Conservation (phyloP, 2,329 filamentous ascomycete species). For the Pestalotiopsis sp. region DNA sequence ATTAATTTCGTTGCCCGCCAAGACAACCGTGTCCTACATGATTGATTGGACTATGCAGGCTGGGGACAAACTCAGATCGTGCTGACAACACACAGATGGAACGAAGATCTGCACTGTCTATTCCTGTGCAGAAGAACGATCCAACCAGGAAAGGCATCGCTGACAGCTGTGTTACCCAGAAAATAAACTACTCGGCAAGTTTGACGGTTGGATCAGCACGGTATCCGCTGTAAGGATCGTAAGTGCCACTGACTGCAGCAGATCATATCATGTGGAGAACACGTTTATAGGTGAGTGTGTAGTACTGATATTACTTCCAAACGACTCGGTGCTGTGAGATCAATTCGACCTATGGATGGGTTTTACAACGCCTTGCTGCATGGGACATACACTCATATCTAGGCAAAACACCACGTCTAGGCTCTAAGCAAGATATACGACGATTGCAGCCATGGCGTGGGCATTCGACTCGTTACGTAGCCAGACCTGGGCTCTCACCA, state of each 20-base stretch:
- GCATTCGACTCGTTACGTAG: conserved; percentile 17
- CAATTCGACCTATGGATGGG: neutral
- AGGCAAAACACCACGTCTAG: neutral
- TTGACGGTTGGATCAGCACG: neutral
- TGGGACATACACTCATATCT: neutral
- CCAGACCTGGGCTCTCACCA: conserved; percentile 28
- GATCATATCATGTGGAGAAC: neutral
- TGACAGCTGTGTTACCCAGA: neutral
- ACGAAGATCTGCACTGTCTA: neutral
- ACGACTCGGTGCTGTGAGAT: neutral
- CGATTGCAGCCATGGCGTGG: neutral
- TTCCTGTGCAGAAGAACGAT: neutral
- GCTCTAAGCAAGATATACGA: neutral
- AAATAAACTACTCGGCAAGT: neutral
- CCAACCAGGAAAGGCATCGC: neutral
- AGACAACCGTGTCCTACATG: neutral
- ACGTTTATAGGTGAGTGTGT: neutral
- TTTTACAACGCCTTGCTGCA: neutral
- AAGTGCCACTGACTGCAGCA: neutral
- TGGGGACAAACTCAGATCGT: neutral
- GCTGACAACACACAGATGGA: neutral
- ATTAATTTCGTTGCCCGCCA: neutral
- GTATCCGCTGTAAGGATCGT: neutral
- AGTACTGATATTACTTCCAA: neutral
- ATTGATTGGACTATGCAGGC: neutral